phyloP scores from a whole-genome alignment of 2,329 filamentous ascomycete genomes.

The Periglandula ipomoeae region DNA sequence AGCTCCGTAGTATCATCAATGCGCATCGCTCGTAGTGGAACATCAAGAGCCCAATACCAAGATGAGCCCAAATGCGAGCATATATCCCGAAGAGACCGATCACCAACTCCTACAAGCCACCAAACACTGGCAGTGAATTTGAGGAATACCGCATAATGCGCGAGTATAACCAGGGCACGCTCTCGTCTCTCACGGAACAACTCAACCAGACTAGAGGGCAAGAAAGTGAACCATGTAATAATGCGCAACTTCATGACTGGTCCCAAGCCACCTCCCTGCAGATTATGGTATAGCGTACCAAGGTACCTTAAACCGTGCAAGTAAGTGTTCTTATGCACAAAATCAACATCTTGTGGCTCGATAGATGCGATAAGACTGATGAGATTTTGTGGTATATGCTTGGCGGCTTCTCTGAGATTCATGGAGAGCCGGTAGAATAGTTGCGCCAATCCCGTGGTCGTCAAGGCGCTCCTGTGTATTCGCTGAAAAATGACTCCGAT shows the following conservation, averaged over 20 bases:
- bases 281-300: conserved; percentile 41
- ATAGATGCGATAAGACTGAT: conserved; percentile 41
- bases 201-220: conserved; percentile 34
- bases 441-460: conserved; percentile 33
- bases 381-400: conserved; percentile 37
- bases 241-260: conserved; percentile 38
- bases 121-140: conserved; percentile 35
- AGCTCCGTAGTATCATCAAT: conserved; percentile 25
- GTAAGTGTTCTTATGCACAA: conserved; percentile 29
- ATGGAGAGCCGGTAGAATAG: conserved; percentile 42
- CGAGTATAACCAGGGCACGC: conserved; percentile 41
- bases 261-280: conserved; percentile 32
- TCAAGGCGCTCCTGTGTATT: conserved; percentile 17
- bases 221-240: conserved; percentile 44
- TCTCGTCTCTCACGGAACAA: conserved; percentile 32
- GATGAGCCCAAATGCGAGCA: conserved; percentile 26
- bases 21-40: conserved; percentile 27
- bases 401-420: conserved; percentile 31
- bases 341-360: conserved; percentile 31
- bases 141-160: conserved; percentile 42
- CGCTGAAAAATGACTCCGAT: conserved; percentile 38
- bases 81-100: conserved; percentile 37
- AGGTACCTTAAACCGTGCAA: conserved; percentile 38
- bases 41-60: conserved; percentile 21
- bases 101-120: conserved; percentile 40